Evolutionary conservation across 441 rosid species (phyloP).

Genomic region (Mallotus repandus): DNA sequence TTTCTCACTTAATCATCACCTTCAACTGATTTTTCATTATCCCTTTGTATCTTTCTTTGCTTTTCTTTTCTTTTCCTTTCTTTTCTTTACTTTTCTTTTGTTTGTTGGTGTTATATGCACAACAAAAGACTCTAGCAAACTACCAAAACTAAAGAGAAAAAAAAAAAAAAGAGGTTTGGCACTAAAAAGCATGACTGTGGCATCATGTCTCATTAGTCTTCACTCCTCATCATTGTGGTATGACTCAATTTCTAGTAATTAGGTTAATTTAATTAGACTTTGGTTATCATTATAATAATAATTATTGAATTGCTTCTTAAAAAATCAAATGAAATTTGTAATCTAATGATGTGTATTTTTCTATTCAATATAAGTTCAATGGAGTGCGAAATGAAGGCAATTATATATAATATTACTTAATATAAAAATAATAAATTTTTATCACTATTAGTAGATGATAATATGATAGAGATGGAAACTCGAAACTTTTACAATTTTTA

Average conservation of each 20-base stretch:
- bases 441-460: no score
- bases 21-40: constrained; percentile 37
- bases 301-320: neutral
- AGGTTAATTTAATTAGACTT: neutral
- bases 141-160: constrained; percentile 11
- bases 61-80: neutral
- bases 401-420: no score
- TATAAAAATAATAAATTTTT: no score
- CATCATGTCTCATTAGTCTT: constrained; percentile 19
- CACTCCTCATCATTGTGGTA: constrained; percentile 3
- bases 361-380: no score
- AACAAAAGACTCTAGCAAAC: constrained; percentile 11
- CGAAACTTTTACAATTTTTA: no score
- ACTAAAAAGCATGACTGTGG: constrained; percentile 19
- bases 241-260: constrained; percentile 13
- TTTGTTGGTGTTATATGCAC: neutral
- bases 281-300: neutral
- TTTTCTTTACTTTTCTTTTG: neutral
- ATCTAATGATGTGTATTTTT: no score
- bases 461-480: no score
- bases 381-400: no score
- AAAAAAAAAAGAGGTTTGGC: neutral
- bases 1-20: constrained; percentile 42
- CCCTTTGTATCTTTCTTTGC: neutral
- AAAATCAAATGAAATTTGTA: neutral